A percentile compares a stretch with the other conserved stretches of the same genome.
These are phyloP conservation scores for Royoungia palumana DNA, from an alignment of 768 basidiomycete species.

Conservation along the genomic window DNA sequence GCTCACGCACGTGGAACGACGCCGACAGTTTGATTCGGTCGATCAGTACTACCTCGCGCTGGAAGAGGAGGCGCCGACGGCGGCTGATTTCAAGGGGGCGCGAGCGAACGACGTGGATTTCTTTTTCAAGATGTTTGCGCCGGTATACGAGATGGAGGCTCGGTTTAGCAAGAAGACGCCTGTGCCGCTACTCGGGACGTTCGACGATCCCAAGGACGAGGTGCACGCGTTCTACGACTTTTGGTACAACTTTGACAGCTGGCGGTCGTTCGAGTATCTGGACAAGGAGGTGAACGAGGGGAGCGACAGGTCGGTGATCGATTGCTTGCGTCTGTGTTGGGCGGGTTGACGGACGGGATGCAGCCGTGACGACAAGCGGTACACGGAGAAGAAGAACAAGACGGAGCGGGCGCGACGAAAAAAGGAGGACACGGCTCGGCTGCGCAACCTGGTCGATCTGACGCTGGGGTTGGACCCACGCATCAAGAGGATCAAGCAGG, in stretches of 20 bases:
- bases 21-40: constrained; percentile 95
- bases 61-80: constrained; percentile 75
- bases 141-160: constrained; percentile 89
- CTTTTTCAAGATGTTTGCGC: constrained; percentile 72
- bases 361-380: constrained; percentile 97
- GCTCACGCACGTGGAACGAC: constrained; percentile 79
- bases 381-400: constrained; percentile 99
- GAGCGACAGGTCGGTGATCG: constrained; percentile 72
- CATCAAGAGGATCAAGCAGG: constrained; percentile 94
- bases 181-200: constrained; percentile 73
- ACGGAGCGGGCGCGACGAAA: constrained; percentile 92
- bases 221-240: constrained; percentile 97
- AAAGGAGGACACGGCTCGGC: constrained; percentile 93
- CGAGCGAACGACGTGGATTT: constrained; percentile 46
- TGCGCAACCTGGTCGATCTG: constrained; percentile 83
- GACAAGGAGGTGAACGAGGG: constrained; percentile 99
- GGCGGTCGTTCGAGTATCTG: constrained; percentile 95
- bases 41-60: constrained; percentile 73
- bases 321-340: not conserved
- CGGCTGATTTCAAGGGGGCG: constrained; percentile 50
- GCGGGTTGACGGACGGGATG: constrained; percentile 10
- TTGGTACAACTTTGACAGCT: constrained; percentile 99
- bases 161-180: constrained; percentile 87
- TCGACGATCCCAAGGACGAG: constrained; percentile 69
- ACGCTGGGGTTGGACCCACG: constrained; percentile 85